A percentile compares a stretch with the other conserved stretches of the same genome.
phyloP scores from a whole-genome alignment of 2,329 filamentous ascomycete species.

The Talaromyces sp. region DNA sequence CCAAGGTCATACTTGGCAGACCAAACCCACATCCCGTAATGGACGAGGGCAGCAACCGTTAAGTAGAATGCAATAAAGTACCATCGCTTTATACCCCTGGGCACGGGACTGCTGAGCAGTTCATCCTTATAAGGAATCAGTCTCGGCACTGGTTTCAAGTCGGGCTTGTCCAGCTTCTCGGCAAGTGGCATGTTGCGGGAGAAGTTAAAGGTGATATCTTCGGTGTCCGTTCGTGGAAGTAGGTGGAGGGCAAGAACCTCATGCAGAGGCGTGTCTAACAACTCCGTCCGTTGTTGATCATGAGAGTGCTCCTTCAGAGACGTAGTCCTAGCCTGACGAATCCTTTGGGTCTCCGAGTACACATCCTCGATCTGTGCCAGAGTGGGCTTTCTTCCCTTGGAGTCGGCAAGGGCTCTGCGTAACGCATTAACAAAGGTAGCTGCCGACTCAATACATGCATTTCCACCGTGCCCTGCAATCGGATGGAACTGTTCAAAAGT shows the following conservation, averaged over 20 bases:
- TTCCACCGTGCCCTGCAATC: neutral
- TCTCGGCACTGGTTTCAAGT: neutral
- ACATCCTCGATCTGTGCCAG: neutral
- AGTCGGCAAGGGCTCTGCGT: neutral
- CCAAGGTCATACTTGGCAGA: neutral
- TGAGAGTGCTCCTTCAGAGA: neutral
- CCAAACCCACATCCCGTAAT: neutral
- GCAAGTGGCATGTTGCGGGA: constrained; percentile 11
- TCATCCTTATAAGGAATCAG: neutral
- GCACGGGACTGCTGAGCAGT: neutral
- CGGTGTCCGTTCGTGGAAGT: constrained; percentile 1
- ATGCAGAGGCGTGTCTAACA: neutral
- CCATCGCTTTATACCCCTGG: neutral
- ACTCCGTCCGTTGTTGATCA: neutral
- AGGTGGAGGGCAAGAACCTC: neutral
- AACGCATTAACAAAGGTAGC: neutral
- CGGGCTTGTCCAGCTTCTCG: constrained; percentile 9
- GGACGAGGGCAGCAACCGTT: neutral
- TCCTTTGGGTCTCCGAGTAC: neutral
- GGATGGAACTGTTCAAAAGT: neutral
- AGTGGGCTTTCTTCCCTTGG: neutral
- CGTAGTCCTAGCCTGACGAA: neutral
- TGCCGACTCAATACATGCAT: neutral
- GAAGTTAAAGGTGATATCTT: constrained; percentile 9
- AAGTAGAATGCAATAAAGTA: neutral